These are phyloP conservation scores for Saturnispora ahearnii DNA, from an alignment of 805 yeast genomes.

Conservation along the genomic window DNA sequence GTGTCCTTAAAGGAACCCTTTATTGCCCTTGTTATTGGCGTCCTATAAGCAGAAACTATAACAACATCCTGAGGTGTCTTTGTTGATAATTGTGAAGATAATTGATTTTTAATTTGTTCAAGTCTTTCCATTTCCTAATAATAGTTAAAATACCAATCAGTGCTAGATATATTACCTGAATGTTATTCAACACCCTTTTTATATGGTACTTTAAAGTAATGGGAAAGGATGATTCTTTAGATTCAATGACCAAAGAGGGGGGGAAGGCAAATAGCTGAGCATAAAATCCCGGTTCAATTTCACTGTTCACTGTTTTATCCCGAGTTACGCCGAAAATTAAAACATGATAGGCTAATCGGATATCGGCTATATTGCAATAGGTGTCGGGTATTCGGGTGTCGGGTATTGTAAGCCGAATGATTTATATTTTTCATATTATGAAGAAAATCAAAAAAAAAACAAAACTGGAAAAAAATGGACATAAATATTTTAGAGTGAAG, in stretches of 20 bases:
- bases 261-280: too few species aligned
- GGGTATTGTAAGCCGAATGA: background rate
- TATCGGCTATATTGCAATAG: background rate
- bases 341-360: background rate
- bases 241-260: too few species aligned
- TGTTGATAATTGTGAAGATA: conserved; percentile 27
- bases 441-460: background rate
- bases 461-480: background rate
- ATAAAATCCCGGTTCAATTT: background rate
- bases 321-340: background rate
- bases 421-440: background rate
- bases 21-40: conserved; percentile 83
- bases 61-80: conserved; percentile 85
- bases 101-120: conserved; percentile 10
- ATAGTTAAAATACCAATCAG: too few species aligned
- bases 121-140: conserved; percentile 13
- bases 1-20: conserved; percentile 80
- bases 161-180: too few species aligned
- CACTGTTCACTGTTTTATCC: background rate
- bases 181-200: background rate
- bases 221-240: too few species aligned
- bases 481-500: background rate
- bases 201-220: background rate
- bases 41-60: conserved; percentile 81
- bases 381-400: background rate